Percentiles rank a stretch among this genome's conserved stretches.
Evolutionary conservation across 2,329 filamentous ascomycete genomes (phyloP).

Genomic region (Exophiala sideris): DNA sequence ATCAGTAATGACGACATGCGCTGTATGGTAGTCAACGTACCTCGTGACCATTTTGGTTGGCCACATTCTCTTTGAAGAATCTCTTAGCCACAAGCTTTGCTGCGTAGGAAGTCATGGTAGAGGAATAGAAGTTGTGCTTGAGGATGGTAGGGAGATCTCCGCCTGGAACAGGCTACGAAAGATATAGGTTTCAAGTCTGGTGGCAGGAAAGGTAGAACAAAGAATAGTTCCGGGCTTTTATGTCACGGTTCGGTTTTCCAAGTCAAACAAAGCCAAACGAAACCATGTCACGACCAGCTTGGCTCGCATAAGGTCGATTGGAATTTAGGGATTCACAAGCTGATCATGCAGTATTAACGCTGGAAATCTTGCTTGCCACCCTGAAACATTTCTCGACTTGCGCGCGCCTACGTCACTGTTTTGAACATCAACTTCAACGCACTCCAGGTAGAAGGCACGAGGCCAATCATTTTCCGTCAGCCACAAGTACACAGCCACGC

Average conservation of each 20-base stretch:
- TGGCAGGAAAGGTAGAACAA: constrained; percentile 4
- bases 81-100: constrained; percentile 56
- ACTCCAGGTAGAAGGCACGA: too few species aligned
- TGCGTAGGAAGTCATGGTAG: constrained; percentile 52
- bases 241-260: constrained; percentile 10
- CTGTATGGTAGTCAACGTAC: constrained; percentile 35
- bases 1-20: constrained; percentile 6
- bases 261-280: constrained; percentile 17
- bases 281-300: constrained; percentile 3
- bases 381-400: constrained; percentile 3
- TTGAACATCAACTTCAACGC: neutral
- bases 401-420: constrained; percentile 15
- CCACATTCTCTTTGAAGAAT: constrained; percentile 55
- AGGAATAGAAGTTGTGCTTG: neutral
- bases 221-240: constrained; percentile 7
- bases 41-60: constrained; percentile 59
- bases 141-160: neutral
- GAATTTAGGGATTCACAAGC: constrained; percentile 1
- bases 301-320: constrained; percentile 12
- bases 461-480: neutral
- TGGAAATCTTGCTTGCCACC: constrained; percentile 16
- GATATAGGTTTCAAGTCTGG: neutral
- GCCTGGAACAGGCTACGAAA: neutral
- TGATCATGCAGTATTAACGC: constrained; percentile 1
- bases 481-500: constrained; percentile 1